Evolutionary conservation across 2,329 filamentous ascomycete species (phyloP).

Genomic region (Apiospora saccharicola): DNA sequence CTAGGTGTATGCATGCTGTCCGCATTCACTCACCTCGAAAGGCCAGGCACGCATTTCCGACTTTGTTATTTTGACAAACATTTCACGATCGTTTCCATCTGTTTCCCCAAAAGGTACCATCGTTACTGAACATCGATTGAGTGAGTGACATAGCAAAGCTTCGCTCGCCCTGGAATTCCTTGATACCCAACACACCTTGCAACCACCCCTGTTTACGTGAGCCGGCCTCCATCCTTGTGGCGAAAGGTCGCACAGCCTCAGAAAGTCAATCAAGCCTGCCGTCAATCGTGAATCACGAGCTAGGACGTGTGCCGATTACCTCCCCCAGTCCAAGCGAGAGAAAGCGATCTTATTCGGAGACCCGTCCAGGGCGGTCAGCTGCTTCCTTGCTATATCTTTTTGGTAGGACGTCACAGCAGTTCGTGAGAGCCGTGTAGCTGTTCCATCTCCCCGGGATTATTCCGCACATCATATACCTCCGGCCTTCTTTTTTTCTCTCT

Average conservation of each 20-base stretch:
- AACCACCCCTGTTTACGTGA: slow-evolving; percentile 7
- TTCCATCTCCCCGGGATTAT: slow-evolving; percentile 8
- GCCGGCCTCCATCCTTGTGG: slow-evolving; percentile 18
- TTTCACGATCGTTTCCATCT: slow-evolving; percentile 16
- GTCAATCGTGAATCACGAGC: slow-evolving; percentile 28
- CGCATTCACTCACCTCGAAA: slow-evolving; percentile 17
- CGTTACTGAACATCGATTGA: background rate
- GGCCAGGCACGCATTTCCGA: background rate
- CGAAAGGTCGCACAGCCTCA: slow-evolving; percentile 28
- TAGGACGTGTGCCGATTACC: slow-evolving; percentile 21
- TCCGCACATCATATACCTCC: background rate
- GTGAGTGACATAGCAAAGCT: background rate
- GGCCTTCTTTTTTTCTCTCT: background rate
- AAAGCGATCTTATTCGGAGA: slow-evolving; percentile 8
- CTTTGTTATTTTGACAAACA: slow-evolving; percentile 1
- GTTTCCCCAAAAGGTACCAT: background rate
- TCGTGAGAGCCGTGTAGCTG: background rate
- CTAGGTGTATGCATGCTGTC: slow-evolving; percentile 11
- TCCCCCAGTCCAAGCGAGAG: slow-evolving; percentile 16
- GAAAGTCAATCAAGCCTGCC: slow-evolving; percentile 26
- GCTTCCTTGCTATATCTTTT: slow-evolving; percentile 9
- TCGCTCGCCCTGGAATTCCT: slow-evolving; percentile 16
- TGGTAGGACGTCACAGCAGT: slow-evolving; percentile 1
- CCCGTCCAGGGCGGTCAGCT: slow-evolving; percentile 10
- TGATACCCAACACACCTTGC: slow-evolving; percentile 1